Evolutionary conservation across 2,329 filamentous ascomycete genomes (phyloP).

Genomic region (Paraphoma sp.): DNA sequence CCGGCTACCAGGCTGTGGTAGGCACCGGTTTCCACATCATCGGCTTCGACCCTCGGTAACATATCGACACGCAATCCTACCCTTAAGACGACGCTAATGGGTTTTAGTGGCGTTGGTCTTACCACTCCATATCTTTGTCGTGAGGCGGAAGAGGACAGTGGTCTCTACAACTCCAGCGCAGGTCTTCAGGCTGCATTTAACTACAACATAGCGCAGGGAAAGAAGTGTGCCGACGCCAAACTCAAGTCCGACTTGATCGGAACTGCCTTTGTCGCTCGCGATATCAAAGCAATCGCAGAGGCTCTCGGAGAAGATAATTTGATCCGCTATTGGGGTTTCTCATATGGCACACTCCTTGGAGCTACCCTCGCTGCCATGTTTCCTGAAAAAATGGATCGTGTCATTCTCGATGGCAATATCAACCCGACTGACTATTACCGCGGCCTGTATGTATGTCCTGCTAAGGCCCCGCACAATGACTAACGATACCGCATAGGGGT

Average conservation of each 20-base stretch:
- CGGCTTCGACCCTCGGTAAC: slow-evolving; percentile 5
- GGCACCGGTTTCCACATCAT: slow-evolving; percentile 5
- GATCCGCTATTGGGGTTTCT: slow-evolving; percentile 49
- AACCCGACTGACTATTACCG: slow-evolving; percentile 29
- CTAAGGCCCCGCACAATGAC: neutral
- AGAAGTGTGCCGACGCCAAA: neutral
- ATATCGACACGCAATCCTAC: neutral
- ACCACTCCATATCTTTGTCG: neutral
- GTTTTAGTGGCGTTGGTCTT: neutral
- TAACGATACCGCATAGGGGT: neutral
- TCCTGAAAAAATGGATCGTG: slow-evolving; percentile 21
- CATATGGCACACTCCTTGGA: slow-evolving; percentile 50
- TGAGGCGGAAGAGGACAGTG: neutral
- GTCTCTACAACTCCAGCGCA: neutral
- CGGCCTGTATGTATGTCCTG: slow-evolving; percentile 1
- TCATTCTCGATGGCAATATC: slow-evolving; percentile 51
- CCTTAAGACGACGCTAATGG: neutral
- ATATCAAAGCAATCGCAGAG: slow-evolving; percentile 55
- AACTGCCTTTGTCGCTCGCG: slow-evolving; percentile 54
- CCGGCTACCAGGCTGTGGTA: neutral
- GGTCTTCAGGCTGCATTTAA: neutral
- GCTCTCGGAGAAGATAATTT: slow-evolving; percentile 51
- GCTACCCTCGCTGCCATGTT: slow-evolving; percentile 33
- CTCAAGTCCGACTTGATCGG: slow-evolving; percentile 35
- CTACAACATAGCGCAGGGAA: neutral